Base-by-base conservation (phyloP, 106 monocot species). In the Dendrobium huoshanense region DNA sequence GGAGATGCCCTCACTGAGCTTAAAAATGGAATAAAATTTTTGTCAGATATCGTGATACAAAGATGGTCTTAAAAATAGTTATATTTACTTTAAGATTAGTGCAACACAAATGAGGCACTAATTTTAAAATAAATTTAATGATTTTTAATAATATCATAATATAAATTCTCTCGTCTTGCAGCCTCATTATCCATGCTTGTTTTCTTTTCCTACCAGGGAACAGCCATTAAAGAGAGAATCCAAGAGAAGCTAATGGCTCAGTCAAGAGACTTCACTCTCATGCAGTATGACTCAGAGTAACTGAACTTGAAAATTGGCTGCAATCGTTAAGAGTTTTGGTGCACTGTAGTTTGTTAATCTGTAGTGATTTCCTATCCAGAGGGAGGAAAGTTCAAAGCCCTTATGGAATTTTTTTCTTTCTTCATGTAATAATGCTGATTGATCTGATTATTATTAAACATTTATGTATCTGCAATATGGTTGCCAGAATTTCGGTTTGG, bases 211-310 rank as follows among this genome's bases (percentile, higher is more conserved):
- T 55, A 27, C 37, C 77, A 92, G 92, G 92, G 92, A 48, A 88
- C 92, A 18, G 84, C 85, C 64, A 88, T 92, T 58, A 88, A 80
- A 81, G 88, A 92, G 73, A 77, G 83, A 42, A 88, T 92, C 65
- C 86, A 88, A 48, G 90, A 90, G 83, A 79, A 88, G 22, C 29
- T 79, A 58, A 85, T 29, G 75, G 83, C 77, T 0, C 87, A 89
- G 54, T 83, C 70, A 17, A 31, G 59, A 73, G 85, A 83, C 43
- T 90, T 92, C 49, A 88, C 82, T 41, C 72, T 92, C 64, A 48
- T 92, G 75, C 92, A 88, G 74, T 90, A 92, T n/a, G 92, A 92
- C 11, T 85, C 86, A 41, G 87, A 85, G 16, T 61, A 87, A 25
- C 0, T 20, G 49, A 55, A 55, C 9, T 11, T 77, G 77, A 64